Base-by-base conservation (phyloP, 768 basidiomycete genomes). In the Leccinum sublutescens region DNA sequence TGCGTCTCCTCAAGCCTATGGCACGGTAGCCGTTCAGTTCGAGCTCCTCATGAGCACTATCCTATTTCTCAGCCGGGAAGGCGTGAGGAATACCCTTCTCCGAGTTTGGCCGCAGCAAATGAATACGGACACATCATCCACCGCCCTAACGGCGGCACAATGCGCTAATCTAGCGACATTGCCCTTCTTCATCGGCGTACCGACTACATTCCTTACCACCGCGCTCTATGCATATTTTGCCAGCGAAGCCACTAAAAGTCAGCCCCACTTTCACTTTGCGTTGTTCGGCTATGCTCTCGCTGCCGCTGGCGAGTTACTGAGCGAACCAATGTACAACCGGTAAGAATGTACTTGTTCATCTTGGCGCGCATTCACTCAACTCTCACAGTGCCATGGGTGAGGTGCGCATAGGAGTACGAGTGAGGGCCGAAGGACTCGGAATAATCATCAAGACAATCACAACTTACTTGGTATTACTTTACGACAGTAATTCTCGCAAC, bases 11-110 rank as follows among this genome's bases (percentile, higher is more conserved):
- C 83, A 84, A 34, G 89, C 88, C 14, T 95, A 93, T 69, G 89
- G 96, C 10, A 94, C 91, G 0, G 94, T 93, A 15, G 85, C 93
- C 0, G 90, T 99, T 61, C 95, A 97, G 67, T 94, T 98, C 73
- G 97, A 98, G 71, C 83, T 98, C 27, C 69, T 98, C 25, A 81
- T 91, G 50, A 91, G 88, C 64, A 94, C 94, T 11, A 91, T 95
- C 66, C 79, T 98, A 48, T 98, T 98, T 72, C 79, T 98, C 8
- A 88, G 89, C 34, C 81, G 97, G n/a, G 97, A 99, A 72, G 96
- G 95, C 17, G 82, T 98, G 8, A 82, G 97, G 43, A 92, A 89
- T 70, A 86, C 91, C 6, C 80, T 97, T 5, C 79, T 97, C 15
- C 84, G 95, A n/a, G 79, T 79, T 34, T 70, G 72, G 60, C 62